These are phyloP conservation scores for Pezicula carpinea DNA, from an alignment of 2,329 filamentous ascomycete species.

Conservation along the genomic window DNA sequence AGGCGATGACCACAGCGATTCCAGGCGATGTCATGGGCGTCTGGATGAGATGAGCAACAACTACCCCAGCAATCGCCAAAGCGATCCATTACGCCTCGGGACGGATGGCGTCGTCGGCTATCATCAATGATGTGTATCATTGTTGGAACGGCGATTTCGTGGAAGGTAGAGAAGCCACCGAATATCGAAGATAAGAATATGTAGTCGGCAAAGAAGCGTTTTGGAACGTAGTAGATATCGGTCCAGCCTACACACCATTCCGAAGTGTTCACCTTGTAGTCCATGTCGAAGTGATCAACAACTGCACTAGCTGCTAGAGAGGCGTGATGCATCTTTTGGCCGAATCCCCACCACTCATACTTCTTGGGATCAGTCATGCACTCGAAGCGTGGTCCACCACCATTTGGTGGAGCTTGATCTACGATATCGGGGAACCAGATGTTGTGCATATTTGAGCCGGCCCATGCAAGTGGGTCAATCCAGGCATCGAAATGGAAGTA, in stretches of 20 bases:
- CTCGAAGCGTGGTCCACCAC: slow-evolving; percentile 7
- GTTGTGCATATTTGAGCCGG: slow-evolving; percentile 22
- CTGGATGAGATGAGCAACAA: neutral
- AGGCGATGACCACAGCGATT: slow-evolving; percentile 2
- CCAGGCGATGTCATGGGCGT: neutral
- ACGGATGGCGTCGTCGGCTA: slow-evolving; percentile 11
- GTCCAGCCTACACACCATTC: slow-evolving; percentile 30
- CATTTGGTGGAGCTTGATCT: slow-evolving; percentile 5
- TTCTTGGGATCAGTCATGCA: slow-evolving; percentile 6
- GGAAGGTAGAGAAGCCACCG: slow-evolving; percentile 20
- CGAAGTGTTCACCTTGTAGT: slow-evolving; percentile 18
- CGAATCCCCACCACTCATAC: slow-evolving; percentile 1
- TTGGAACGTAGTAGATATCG: slow-evolving; percentile 31
- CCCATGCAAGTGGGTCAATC: slow-evolving; percentile 27
- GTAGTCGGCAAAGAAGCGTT: slow-evolving; percentile 28
- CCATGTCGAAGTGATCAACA: slow-evolving; percentile 20
- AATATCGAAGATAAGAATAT: slow-evolving; percentile 25
- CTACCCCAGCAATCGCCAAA: slow-evolving; percentile 3
- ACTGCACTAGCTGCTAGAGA: slow-evolving; percentile 3
- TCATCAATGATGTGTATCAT: slow-evolving; percentile 29
- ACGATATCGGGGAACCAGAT: slow-evolving; percentile 26
- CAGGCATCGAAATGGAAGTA: slow-evolving; percentile 32
- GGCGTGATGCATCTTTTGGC: slow-evolving; percentile 5
- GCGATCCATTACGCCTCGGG: slow-evolving; percentile 1
- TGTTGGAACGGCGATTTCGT: slow-evolving; percentile 30